These are phyloP conservation scores for Musa troglodytarum DNA, from an alignment of 176 grass and related monocot genomes.

Conservation along the genomic window DNA sequence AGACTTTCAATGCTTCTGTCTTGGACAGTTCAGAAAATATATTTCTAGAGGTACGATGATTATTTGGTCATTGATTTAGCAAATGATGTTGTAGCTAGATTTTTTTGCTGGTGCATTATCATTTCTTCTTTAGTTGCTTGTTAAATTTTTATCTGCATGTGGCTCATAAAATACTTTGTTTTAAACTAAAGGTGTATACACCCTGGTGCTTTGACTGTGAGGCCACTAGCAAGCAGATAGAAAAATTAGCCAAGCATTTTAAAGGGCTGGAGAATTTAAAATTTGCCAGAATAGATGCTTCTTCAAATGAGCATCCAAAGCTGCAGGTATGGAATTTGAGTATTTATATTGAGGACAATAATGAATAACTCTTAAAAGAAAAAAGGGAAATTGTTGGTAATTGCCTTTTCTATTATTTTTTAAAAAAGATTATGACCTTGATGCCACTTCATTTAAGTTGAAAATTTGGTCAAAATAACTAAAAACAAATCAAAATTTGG, in stretches of 20 bases:
- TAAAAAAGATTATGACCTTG: neutral
- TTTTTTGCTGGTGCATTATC: neutral
- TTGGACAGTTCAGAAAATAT: conserved; percentile 43
- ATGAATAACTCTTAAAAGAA: neutral
- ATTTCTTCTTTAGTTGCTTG: neutral
- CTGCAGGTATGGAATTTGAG: conserved; percentile 36
- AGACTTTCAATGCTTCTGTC: conserved; percentile 49
- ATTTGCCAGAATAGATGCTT: conserved; percentile 65
- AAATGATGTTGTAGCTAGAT: too few relatives aligned
- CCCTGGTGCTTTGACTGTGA: conserved; percentile 79
- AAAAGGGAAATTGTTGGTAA: neutral
- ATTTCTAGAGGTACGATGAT: conserved; percentile 49
- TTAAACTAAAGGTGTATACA: conserved; percentile 41
- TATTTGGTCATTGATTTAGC: neutral
- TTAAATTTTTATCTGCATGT: neutral
- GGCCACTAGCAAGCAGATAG: conserved; percentile 46
- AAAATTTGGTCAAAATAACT: neutral
- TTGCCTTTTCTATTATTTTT: neutral
- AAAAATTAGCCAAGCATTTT: conserved; percentile 59
- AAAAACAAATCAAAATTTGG: neutral
- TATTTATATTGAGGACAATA: neutral
- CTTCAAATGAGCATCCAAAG: conserved; percentile 70
- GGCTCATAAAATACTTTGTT: conserved; percentile 5
- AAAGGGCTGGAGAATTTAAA: conserved; percentile 45
- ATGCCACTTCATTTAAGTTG: neutral